phyloP scores from a whole-genome alignment of 805 yeast species.

The Myxozyma mucilagina region DNA sequence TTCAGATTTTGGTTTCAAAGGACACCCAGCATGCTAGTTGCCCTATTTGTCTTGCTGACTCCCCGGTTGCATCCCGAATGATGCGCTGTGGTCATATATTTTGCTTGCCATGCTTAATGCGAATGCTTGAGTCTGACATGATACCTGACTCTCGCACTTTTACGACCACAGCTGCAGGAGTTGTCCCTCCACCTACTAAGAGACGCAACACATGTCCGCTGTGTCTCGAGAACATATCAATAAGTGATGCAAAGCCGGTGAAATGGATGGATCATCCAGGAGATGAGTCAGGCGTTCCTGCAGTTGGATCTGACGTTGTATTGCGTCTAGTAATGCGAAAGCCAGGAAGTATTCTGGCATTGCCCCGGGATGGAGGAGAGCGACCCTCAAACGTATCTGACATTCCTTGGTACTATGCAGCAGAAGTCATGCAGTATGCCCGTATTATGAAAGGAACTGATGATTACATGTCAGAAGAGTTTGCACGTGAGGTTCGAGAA shows the following conservation, averaged over 20 bases:
- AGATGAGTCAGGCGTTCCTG: slow-evolving; percentile 60
- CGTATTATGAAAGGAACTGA: slow-evolving; percentile 69
- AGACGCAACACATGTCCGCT: slow-evolving; percentile 76
- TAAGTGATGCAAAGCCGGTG: slow-evolving; percentile 67
- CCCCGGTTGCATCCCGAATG: slow-evolving; percentile 92
- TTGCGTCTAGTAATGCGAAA: slow-evolving; percentile 67
- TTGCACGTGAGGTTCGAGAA: slow-evolving; percentile 57
- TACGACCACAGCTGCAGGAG: not conserved
- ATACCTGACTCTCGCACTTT: slow-evolving; percentile 19
- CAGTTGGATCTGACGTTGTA: slow-evolving; percentile 53
- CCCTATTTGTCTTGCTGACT: slow-evolving; percentile 86
- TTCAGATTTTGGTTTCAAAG: slow-evolving; percentile 72
- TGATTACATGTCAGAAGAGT: slow-evolving; percentile 54
- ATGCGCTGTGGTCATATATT: slow-evolving; percentile 90
- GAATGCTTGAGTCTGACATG: slow-evolving; percentile 60
- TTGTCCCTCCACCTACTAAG: slow-evolving; percentile 10
- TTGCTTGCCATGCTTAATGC: slow-evolving; percentile 77
- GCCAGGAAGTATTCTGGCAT: slow-evolving; percentile 46
- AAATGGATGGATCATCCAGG: slow-evolving; percentile 46
- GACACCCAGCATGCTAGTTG: slow-evolving; percentile 65
- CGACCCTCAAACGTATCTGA: slow-evolving; percentile 39
- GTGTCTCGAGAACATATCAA: slow-evolving; percentile 60
- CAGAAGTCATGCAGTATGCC: slow-evolving; percentile 52
- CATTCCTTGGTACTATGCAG: slow-evolving; percentile 57
- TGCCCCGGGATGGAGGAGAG: slow-evolving; percentile 50